Conservation (phyloP, 306 rosid genomes). For the Clitoria ternatea region DNA sequence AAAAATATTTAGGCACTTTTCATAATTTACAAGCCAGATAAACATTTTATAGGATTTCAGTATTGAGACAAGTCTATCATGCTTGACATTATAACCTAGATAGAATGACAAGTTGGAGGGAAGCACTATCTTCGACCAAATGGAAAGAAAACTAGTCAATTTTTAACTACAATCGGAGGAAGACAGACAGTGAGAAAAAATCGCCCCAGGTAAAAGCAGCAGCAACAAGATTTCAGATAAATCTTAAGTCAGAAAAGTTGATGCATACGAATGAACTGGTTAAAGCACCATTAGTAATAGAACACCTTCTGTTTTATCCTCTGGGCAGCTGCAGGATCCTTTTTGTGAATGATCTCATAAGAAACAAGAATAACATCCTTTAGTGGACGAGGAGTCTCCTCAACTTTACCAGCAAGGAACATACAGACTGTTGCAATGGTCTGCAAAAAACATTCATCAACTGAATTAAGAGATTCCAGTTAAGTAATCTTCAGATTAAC, state of each 20-base stretch:
- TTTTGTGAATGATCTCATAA: slow-evolving; percentile 89
- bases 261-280: slow-evolving; percentile 24
- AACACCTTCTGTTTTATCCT: slow-evolving; percentile 93
- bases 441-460: slow-evolving; percentile 52
- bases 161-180: background rate
- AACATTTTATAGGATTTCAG: slow-evolving; percentile 16
- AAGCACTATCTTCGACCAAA: slow-evolving; percentile 9
- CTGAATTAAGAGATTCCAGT: slow-evolving; percentile 12
- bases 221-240: slow-evolving; percentile 15
- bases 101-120: slow-evolving; percentile 11
- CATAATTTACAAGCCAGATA: slow-evolving; percentile 13
- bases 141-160: slow-evolving; percentile 1
- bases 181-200: slow-evolving; percentile 16
- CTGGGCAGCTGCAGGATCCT: slow-evolving; percentile 88
- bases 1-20: slow-evolving; percentile 5
- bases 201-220: slow-evolving; percentile 1
- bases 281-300: slow-evolving; percentile 29
- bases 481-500: background rate
- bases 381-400: slow-evolving; percentile 96
- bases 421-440: slow-evolving; percentile 93
- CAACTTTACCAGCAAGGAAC: slow-evolving; percentile 99
- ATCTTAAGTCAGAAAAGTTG: slow-evolving; percentile 15
- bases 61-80: slow-evolving; percentile 17
- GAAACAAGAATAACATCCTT: slow-evolving; percentile 92
- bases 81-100: slow-evolving; percentile 19